These are phyloP conservation scores for Pelagomonas calceolata DNA, from an alignment of 108 stramenopile genomes.

Conservation along the genomic window DNA sequence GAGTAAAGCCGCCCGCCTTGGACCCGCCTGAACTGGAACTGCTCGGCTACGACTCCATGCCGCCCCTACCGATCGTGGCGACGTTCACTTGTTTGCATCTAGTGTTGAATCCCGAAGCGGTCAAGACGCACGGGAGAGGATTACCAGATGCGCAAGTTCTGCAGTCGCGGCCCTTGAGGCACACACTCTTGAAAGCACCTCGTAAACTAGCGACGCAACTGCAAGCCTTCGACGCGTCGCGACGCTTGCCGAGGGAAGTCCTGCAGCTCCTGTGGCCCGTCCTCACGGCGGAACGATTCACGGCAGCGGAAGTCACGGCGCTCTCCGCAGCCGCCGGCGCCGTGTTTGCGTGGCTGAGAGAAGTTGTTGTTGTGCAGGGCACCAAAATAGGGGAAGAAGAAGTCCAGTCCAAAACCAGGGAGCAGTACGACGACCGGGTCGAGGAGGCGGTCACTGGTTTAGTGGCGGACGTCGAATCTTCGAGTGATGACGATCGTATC, in stretches of 20 bases:
- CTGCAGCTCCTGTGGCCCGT: not conserved
- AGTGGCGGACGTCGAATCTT: no score
- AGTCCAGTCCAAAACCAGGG: no score
- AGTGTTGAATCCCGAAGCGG: not conserved
- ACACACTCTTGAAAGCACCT: not conserved
- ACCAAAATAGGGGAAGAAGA: no score
- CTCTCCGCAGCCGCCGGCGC: not conserved
- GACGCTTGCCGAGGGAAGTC: not conserved
- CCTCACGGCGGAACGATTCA: not conserved
- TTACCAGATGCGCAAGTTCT: not conserved
- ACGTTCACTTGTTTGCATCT: not conserved
- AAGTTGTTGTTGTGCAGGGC: not conserved
- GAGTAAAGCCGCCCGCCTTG: not conserved
- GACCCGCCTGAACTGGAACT: not conserved
- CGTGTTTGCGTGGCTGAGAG: not conserved
- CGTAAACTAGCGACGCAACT: not conserved
- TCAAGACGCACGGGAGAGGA: not conserved
- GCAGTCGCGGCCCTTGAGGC: not conserved
- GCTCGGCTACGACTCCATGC: not conserved
- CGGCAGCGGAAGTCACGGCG: not conserved
- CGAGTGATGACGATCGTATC: no score
- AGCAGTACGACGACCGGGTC: no score
- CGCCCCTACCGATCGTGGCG: not conserved
- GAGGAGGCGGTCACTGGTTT: no score
- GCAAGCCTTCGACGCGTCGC: not conserved